phyloP scores from a whole-genome alignment of 2,329 filamentous ascomycete genomes.

The Paecilomyces niveus region DNA sequence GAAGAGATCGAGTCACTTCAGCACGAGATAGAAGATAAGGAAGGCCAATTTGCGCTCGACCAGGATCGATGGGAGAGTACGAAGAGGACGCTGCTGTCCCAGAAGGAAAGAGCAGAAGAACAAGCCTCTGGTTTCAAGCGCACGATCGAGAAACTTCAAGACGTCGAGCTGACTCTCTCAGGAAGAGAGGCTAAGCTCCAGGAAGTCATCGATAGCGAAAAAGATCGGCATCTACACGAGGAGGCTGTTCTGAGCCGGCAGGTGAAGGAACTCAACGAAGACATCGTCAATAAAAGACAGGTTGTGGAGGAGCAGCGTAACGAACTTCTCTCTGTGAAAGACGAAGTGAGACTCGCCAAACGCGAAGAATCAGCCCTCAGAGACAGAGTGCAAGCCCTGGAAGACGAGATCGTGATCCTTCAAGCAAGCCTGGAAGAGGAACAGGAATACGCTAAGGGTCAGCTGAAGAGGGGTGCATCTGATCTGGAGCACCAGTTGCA shows the following conservation, averaged over 20 bases:
- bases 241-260: conserved; percentile 65
- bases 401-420: conserved; percentile 70
- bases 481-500: conserved; percentile 53
- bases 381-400: conserved; percentile 60
- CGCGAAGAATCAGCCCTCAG: conserved; percentile 55
- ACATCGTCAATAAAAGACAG: conserved; percentile 61
- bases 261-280: conserved; percentile 65
- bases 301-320: conserved; percentile 58
- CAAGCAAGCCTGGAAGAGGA: conserved; percentile 61
- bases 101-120: conserved; percentile 61
- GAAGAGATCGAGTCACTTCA: conserved; percentile 55
- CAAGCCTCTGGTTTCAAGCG: conserved; percentile 60
- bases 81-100: conserved; percentile 57
- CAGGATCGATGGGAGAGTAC: conserved; percentile 66
- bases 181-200: conserved; percentile 62
- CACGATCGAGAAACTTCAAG: conserved; percentile 63
- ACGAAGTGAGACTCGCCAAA: conserved; percentile 63
- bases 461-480: conserved; percentile 51
- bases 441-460: conserved; percentile 52
- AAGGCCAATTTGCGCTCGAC: conserved; percentile 63
- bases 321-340: conserved; percentile 59
- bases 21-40: conserved; percentile 60
- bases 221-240: conserved; percentile 63
- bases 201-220: conserved; percentile 62
- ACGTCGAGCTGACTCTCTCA: conserved; percentile 60